Evolutionary conservation across 2,329 filamentous ascomycete genomes (phyloP), one percentile per base, ranked within the genome.

Genomic region (Colletotrichum melonis): DNA sequence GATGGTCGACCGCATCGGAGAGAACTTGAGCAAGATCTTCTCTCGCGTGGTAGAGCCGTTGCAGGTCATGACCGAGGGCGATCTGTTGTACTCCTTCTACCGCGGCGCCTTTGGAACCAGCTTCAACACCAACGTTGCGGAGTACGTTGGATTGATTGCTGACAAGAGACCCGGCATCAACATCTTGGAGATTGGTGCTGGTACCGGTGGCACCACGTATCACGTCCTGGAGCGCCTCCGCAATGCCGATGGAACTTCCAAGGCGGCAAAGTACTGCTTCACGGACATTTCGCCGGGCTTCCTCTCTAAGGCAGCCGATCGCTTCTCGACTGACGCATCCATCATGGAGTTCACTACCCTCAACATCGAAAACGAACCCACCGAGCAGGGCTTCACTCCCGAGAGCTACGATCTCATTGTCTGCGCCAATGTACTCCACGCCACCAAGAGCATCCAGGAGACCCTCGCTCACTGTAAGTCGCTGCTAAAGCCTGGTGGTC

Each of bases 251-350:
- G 69, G 69, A 1, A 49, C 49, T 38, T 72, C 69, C 19, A 72
- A 67, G 64, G 69, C 69, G 7, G 56, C 69, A 14, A 73, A 71
- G 6, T 88, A 87, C 67, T 82, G 81, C 6, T 88, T 81, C 76
- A 88, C 87, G 0, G 86, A 88, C 65, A 82, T 86, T 22, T 83
- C 83, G 0, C 72, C 82, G 2, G 81, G 80, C 7, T 85, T 85
- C 77, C 86, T 88, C 60, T 79, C 82, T n/a, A 76, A 78, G 5
- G 83, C 81, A 0, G 75, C 79, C 65, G 76, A 79, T n/a, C 76
- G 74, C 22, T 83, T 82, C 65, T 74, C 75, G 2, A 59, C 69
- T 3, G 77, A 79, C 5, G 69, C 59, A 9, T 73, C 75, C 28
- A 71, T 74, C 38, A 75, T 79, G 62, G 66, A 76, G 11, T 79